Percentiles rank a stretch among this genome's conserved stretches.
phyloP scores from a whole-genome alignment of 2,329 filamentous ascomycete genomes.

The Arthrinium phaeospermum region DNA sequence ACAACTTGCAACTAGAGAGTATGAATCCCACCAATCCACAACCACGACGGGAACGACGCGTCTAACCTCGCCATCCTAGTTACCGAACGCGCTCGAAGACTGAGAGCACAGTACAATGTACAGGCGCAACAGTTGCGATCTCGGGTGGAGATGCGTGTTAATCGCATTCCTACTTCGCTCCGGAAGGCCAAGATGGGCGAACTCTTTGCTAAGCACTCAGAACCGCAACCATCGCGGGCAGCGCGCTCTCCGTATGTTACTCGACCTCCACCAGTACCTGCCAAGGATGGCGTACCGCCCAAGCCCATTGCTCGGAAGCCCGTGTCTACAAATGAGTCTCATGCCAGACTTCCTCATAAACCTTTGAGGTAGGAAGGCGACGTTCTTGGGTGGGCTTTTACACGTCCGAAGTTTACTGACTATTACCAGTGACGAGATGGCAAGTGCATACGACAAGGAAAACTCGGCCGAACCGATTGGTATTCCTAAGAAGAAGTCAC shows the following conservation, averaged over 20 bases:
- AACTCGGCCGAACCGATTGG: slow-evolving; percentile 66
- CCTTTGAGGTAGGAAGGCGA: slow-evolving; percentile 54
- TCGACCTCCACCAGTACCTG: slow-evolving; percentile 53
- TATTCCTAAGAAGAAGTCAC: slow-evolving; percentile 73
- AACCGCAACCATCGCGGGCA: slow-evolving; percentile 46
- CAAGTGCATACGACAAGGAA: slow-evolving; percentile 72
- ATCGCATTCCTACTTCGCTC: slow-evolving; percentile 82
- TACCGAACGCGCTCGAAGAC: slow-evolving; percentile 66
- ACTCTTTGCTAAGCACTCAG: slow-evolving; percentile 62
- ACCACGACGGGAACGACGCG: neutral
- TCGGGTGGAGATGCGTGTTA: slow-evolving; percentile 90
- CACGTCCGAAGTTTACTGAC: slow-evolving; percentile 25
- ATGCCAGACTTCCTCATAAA: slow-evolving; percentile 47
- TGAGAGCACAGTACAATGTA: slow-evolving; percentile 86
- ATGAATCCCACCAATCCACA: slow-evolving; percentile 40
- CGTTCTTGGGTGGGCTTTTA: neutral
- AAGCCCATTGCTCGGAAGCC: slow-evolving; percentile 44
- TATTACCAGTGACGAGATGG: slow-evolving; percentile 64
- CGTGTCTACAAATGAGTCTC: slow-evolving; percentile 32
- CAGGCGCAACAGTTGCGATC: slow-evolving; percentile 85
- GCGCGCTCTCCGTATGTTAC: slow-evolving; percentile 33
- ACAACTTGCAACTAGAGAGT: slow-evolving; percentile 91
- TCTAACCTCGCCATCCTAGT: slow-evolving; percentile 26
- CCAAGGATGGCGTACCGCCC: slow-evolving; percentile 52
- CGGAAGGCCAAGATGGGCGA: slow-evolving; percentile 85